phyloP scores from a whole-genome alignment of 345 rosid species.

The Aquilaria sinensis region DNA sequence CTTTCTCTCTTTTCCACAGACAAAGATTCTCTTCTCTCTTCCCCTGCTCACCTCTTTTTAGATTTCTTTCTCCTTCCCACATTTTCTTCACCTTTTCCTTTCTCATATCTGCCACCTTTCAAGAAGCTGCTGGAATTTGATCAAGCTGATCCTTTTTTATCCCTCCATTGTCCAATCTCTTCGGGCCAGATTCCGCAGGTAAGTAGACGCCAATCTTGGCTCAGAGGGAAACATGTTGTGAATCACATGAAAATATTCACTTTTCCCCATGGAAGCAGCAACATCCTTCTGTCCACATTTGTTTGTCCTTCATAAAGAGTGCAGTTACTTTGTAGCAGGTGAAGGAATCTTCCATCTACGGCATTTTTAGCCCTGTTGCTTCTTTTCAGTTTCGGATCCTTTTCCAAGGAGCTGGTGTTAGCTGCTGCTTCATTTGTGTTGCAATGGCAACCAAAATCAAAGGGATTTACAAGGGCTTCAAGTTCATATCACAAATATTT shows the following conservation, averaged over 20 bases:
- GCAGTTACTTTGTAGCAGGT: slow-evolving; percentile 25
- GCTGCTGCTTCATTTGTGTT: slow-evolving; percentile 16
- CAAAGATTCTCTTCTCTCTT: slow-evolving; percentile 4
- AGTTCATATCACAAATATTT: slow-evolving; percentile 78
- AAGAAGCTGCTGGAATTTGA: slow-evolving; percentile 9
- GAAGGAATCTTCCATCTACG: slow-evolving; percentile 9
- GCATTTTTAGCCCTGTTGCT: not conserved
- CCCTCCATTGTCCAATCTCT: not conserved
- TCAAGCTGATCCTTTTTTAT: not conserved
- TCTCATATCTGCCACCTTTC: not conserved
- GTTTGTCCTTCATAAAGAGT: slow-evolving; percentile 10
- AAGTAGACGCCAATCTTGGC: slow-evolving; percentile 30
- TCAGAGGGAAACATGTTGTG: slow-evolving; percentile 26
- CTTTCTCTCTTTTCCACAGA: not conserved
- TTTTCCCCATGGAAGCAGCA: slow-evolving; percentile 16
- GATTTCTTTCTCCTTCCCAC: slow-evolving; percentile 17
- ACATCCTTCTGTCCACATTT: slow-evolving; percentile 15
- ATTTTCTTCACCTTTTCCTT: not conserved
- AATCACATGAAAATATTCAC: slow-evolving; percentile 23
- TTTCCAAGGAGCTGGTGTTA: not conserved
- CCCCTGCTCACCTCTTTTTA: not conserved
- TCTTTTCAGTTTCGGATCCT: slow-evolving; percentile 6
- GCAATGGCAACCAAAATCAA: slow-evolving; percentile 76
- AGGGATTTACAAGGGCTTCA: slow-evolving; percentile 84
- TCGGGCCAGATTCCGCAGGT: too few species aligned